phyloP scores from a whole-genome alignment of 345 rosid genomes.

The Microthlaspi erraticum region DNA sequence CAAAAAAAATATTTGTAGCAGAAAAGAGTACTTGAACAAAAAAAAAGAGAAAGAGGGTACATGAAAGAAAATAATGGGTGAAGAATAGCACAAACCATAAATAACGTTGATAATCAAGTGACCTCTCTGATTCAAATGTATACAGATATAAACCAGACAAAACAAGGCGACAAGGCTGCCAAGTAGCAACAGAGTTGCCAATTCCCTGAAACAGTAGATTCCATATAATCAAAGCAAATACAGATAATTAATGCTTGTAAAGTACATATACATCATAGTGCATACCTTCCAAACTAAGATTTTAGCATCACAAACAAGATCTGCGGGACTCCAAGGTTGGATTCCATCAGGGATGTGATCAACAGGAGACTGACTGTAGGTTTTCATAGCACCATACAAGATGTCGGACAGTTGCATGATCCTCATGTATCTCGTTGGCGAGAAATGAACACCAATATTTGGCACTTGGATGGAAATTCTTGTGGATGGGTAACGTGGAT shows the following conservation, averaged over 20 bases:
- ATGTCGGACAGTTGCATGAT: conserved; percentile 75
- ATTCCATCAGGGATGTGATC: conserved; percentile 64
- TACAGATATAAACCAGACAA: conserved; percentile 88
- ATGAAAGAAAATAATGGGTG: conserved; percentile 17
- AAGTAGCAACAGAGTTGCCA: conserved; percentile 88
- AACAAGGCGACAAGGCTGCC: conserved; percentile 92
- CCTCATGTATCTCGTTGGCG: conserved; percentile 79
- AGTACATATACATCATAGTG: conserved; percentile 27
- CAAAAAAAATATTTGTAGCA: conserved; percentile 29
- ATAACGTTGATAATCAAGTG: conserved; percentile 81
- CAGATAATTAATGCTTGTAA: conserved; percentile 37
- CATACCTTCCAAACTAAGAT: conserved; percentile 96
- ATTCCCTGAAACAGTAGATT: conserved; percentile 68
- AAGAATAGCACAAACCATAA: conserved; percentile 66
- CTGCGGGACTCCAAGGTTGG: conserved; percentile 72
- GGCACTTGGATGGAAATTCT: conserved; percentile 96
- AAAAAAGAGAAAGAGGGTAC: conserved; percentile 16
- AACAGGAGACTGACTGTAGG: conserved; percentile 65
- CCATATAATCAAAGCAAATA: conserved; percentile 21
- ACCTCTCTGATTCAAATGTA: conserved; percentile 78
- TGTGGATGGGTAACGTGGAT: conserved; percentile 85
- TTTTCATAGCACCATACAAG: conserved; percentile 59
- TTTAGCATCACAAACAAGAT: conserved; percentile 73
- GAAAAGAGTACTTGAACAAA: conserved; percentile 17
- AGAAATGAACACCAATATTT: conserved; percentile 91